Evolutionary conservation across 805 yeast genomes (phyloP), one percentile per base, ranked within the genome.

Genomic region (Jamesozyma hellenica): DNA sequence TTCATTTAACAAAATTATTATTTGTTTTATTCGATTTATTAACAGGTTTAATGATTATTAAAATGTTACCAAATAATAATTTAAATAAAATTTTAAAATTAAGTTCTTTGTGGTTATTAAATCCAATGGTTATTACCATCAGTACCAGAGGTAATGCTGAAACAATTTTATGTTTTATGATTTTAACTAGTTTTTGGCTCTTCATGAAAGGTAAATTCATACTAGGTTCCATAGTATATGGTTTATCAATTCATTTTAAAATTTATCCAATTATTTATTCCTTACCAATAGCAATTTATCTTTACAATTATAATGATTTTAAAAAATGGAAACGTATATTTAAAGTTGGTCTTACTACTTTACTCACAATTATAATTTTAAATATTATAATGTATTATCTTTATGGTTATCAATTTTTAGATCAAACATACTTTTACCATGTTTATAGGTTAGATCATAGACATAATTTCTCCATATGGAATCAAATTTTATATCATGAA

Each of bases 91-190:
- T 25, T 2, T 28, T 16, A 14, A 41, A 35, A 21, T 32, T 47
- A 11, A 42, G 71, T 11, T 47, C 40, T 3, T 63, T 90, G 4
- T 92, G 97, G 97, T 67, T 92, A 15, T 67, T 86, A 49, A 92
- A 92, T 56, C 97, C 98, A 13, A 83, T 92, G 92, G 97, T 88
- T 0, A 75, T 81, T 26, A 86, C 95, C 1, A 92, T 92, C 36
- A 79, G 90, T 47, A 86, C 96, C 0, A 68, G 98, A 34, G 98
- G 98, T 1, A 83, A 92, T 21, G 82, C 95, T 0, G 98, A 92
- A 54, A 87, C 96, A 45, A 69, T 92, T 1, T 60, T 92, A 34
- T 85, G 94, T 2, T 87, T 84, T 26, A 64, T 90, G 48, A 72
- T 87, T 3, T 72, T 86, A 70, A 55, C 70, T 7, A 63, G 78